phyloP scores from a whole-genome alignment of 805 yeast genomes.

The Nakazawaea wickerhamii region DNA sequence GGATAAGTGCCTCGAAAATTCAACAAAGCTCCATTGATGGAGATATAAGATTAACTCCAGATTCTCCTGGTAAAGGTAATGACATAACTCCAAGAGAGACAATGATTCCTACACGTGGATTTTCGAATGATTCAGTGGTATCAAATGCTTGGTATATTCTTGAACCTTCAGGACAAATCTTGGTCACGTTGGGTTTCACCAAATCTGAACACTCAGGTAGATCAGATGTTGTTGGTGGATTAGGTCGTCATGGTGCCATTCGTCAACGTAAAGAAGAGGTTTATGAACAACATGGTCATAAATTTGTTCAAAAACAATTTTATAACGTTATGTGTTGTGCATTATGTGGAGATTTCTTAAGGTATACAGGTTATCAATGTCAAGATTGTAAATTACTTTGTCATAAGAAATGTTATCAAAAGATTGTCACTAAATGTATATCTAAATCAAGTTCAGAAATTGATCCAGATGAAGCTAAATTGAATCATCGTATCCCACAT shows the following conservation, averaged over 20 bases:
- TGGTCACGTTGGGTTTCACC: constrained; percentile 71
- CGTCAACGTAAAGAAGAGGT: constrained; percentile 89
- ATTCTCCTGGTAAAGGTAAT: constrained; percentile 1
- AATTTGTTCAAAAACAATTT: constrained; percentile 90
- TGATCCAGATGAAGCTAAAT: constrained; percentile 69
- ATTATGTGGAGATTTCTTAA: constrained; percentile 89
- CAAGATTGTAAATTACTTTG: constrained; percentile 79
- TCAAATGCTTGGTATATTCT: constrained; percentile 83
- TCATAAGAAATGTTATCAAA: constrained; percentile 75
- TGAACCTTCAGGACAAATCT: constrained; percentile 92
- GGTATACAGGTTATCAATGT: constrained; percentile 83
- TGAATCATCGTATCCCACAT: constrained; percentile 96
- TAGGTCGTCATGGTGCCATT: constrained; percentile 97
- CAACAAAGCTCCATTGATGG: constrained; percentile 16
- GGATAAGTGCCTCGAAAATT: constrained; percentile 78
- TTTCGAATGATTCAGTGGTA: constrained; percentile 27
- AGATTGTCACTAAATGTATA: constrained; percentile 79
- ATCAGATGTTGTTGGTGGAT: constrained; percentile 51
- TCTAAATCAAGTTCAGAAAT: constrained; percentile 67
- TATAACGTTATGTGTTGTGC: constrained; percentile 98
- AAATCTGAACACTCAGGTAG: constrained; percentile 48
- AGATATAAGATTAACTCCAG: background rate
- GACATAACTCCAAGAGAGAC: constrained; percentile 5
- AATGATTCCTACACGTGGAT: too few relatives aligned
- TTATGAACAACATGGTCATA: constrained; percentile 94